Conservation (phyloP, 2,329 filamentous ascomycete species). For the Ceratocystis eucalypticola region DNA sequence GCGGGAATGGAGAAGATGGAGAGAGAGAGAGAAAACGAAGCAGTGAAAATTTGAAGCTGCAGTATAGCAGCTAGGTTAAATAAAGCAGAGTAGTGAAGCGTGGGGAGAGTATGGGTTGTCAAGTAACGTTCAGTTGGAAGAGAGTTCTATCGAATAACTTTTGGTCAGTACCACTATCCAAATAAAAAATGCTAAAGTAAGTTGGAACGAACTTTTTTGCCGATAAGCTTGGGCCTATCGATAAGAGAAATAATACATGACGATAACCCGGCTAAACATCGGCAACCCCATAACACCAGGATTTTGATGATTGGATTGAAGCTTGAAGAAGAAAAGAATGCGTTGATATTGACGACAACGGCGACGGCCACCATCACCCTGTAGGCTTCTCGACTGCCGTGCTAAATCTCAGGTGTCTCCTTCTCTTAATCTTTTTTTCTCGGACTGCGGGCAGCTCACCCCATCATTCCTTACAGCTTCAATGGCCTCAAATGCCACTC, state of each 20-base stretch:
- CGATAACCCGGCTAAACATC: background rate
- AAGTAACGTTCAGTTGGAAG: background rate
- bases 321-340: background rate
- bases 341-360: background rate
- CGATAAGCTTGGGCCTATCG: conserved; percentile 11
- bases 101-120: background rate
- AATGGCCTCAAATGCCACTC: conserved; percentile 32
- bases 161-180: background rate
- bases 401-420: background rate
- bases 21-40: background rate
- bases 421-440: background rate
- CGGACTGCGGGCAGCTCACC: background rate
- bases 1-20: background rate
- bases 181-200: background rate
- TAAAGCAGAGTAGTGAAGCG: background rate
- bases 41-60: no score
- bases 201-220: conserved; percentile 17
- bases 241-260: background rate
- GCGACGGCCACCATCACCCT: background rate
- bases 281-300: background rate
- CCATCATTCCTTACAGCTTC: background rate
- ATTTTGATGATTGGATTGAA: conserved; percentile 9
- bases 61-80: background rate
- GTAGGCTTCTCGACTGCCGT: background rate
- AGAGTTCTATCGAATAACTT: background rate